Evolutionary conservation across 2,329 filamentous ascomycete genomes (phyloP), one percentile per base, ranked within the genome.

Genomic region (Thielaviopsis punctulata): DNA sequence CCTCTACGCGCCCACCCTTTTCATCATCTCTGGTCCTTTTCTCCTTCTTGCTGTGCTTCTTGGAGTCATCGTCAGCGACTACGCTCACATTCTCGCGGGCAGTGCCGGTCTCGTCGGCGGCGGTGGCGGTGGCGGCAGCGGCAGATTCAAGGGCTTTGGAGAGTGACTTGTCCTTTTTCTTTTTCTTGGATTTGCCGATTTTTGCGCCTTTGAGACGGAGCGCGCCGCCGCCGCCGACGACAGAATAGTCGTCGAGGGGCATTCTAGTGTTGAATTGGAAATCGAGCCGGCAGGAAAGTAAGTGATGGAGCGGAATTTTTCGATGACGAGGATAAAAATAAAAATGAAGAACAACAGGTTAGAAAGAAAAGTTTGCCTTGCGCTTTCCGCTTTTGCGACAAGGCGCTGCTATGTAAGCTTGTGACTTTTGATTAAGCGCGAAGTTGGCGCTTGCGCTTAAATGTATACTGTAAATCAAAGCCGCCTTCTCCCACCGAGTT

Each of bases 171-270:
- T 69, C 65, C 60, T 71, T 77, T 65, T 79, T 76, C 66, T 81
- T 84, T 63, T 80, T 83, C 61, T 83, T 79, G 58, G 77, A 69
- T 61, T 77, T 80, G 56, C 74, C 65, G 25, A 77, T 69, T 61
- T 80, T 81, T 56, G 71, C 76, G 61, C 88, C 87, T 69, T 95
- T 95, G 55, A 95, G 76, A 63, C 86, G 90, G 30, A 95, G 76
- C 56, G 82, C 83, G 60, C 87, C 87, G 61, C 82, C 79, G 54
- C 79, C 74, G 56, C 76, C 74, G 53, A 72, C 66, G 56, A 78
- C 69, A 47, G 73, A 66, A 69, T 93, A 93, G 59, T 93, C 86
- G 64, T 85, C 82, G 52, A 78, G 74, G 22, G 81, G 76, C 84
- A 88, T 88, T 45, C 44, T 57, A 4, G 15, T 6, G 24, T 30